Evolutionary conservation across 2,329 filamentous ascomycete genomes (phyloP), one percentile per base, ranked within the genome.

Genomic region (Trichoderma simmonsii): DNA sequence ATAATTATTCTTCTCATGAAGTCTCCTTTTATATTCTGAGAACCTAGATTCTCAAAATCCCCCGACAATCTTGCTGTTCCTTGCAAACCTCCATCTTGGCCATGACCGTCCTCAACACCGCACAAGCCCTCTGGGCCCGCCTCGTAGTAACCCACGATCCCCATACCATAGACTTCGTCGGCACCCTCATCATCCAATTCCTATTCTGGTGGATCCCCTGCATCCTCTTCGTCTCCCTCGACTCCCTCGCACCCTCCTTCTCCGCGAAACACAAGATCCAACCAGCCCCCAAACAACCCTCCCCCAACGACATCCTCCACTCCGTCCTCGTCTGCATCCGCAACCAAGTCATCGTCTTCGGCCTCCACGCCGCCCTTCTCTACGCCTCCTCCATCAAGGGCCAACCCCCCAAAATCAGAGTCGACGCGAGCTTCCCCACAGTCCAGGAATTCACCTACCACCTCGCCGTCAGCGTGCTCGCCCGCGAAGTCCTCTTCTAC

Each of bases 401-500:
- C 28, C 69, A 43, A 0, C 77, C 80, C 0, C 78, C 81, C 1
- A 75, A 79, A 3, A 83, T 86, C 72, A 80, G 81, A 24, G 78
- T 88, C 59, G 78, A 81, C 0, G 24, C 79, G 1, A 73, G 77
- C 0, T 74, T 86, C 0, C 86, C 86, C 2, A 67, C 80, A 0
- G 15, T 77, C 0, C 26, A 34, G 12, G 81, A 84, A 60, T 73
- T 87, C 54, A 43, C 77, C 2, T 75, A 77, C 7, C 83, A 89
- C 74, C 72, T 88, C 26, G 6, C 79, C 9, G 59, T 85, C 73
- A 83, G 82, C 68, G 74, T 83, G 3, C 73, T 84, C 8, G 73
- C 83, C 8, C 84, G 87, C 62, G 87, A 90, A 75, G 73, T 82
- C 2, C 74, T 87, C 21, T 89, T 89, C 78, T 89, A 89, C 80